These are phyloP conservation scores for Claviceps africana DNA, from an alignment of 2,329 filamentous ascomycete species.

Conservation along the genomic window DNA sequence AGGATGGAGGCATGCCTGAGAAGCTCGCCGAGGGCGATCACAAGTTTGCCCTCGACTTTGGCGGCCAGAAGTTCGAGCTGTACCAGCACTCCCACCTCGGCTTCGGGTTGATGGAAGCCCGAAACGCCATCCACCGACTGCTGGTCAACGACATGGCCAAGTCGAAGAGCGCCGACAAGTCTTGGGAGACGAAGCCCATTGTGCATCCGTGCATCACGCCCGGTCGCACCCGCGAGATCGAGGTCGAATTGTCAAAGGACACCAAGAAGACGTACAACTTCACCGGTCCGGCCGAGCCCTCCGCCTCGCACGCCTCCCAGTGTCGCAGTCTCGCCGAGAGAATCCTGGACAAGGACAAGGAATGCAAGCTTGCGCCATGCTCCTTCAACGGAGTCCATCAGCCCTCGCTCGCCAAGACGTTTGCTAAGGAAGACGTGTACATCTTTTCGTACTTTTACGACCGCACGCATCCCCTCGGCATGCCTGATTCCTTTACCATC, in stretches of 20 bases:
- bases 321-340: conserved; percentile 84
- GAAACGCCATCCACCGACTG: conserved; percentile 66
- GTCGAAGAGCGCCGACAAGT: conserved; percentile 41
- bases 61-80: conserved; percentile 77
- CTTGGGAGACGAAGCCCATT: conserved; percentile 59
- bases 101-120: conserved; percentile 91
- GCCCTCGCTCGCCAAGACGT: conserved; percentile 82
- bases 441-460: conserved; percentile 98
- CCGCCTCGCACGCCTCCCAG: conserved; percentile 75
- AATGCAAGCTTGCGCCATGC: conserved; percentile 77
- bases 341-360: conserved; percentile 74
- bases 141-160: conserved; percentile 61
- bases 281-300: conserved; percentile 62
- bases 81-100: conserved; percentile 98
- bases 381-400: conserved; percentile 98
- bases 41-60: conserved; percentile 86
- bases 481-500: conserved; percentile 95
- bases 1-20: conserved; percentile 68
- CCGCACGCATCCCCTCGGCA: conserved; percentile 81
- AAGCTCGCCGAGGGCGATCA: conserved; percentile 81
- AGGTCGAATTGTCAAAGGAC: conserved; percentile 55
- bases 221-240: conserved; percentile 60
- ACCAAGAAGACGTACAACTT: conserved; percentile 61
- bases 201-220: conserved; percentile 77
- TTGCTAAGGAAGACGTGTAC: conserved; percentile 80